These are phyloP conservation scores for Murraya koenigii DNA, from an alignment of 345 rosid species.

Conservation along the genomic window DNA sequence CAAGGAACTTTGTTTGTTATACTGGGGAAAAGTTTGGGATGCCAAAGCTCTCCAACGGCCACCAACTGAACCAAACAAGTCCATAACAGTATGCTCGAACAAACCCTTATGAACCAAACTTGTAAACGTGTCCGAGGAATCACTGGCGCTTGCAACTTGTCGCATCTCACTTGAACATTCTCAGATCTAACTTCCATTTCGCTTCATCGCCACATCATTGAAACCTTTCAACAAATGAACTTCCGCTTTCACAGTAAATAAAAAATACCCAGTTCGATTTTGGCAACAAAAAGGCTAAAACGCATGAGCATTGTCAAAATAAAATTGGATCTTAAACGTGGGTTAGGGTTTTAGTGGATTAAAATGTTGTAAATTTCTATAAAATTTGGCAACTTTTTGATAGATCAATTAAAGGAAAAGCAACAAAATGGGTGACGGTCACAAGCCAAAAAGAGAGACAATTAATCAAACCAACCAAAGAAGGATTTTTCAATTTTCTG, in stretches of 20 bases:
- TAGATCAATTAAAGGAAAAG: neutral
- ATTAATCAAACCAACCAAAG: constrained; percentile 3
- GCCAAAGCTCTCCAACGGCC: constrained; percentile 89
- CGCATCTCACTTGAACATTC: constrained; percentile 51
- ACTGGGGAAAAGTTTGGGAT: constrained; percentile 51
- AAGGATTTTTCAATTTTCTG: neutral
- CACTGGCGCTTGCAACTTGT: constrained; percentile 52
- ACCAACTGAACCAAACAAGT: constrained; percentile 94
- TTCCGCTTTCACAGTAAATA: neutral
- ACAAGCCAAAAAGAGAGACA: constrained; percentile 4
- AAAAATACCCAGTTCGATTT: neutral
- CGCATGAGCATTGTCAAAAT: neutral
- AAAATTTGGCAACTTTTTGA: neutral
- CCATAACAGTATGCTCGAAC: constrained; percentile 93
- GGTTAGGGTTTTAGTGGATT: neutral
- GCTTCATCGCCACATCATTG: constrained; percentile 76
- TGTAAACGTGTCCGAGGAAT: constrained; percentile 65
- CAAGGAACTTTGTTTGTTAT: constrained; percentile 46
- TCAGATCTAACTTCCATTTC: constrained; percentile 89
- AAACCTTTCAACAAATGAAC: neutral
- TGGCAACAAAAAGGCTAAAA: neutral
- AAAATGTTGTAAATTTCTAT: neutral
- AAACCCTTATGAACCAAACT: constrained; percentile 83
- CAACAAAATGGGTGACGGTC: neutral
- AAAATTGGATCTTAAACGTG: neutral